These are phyloP conservation scores for Colletotrichum kahawae DNA, from an alignment of 2,329 filamentous ascomycete genomes.

Conservation along the genomic window DNA sequence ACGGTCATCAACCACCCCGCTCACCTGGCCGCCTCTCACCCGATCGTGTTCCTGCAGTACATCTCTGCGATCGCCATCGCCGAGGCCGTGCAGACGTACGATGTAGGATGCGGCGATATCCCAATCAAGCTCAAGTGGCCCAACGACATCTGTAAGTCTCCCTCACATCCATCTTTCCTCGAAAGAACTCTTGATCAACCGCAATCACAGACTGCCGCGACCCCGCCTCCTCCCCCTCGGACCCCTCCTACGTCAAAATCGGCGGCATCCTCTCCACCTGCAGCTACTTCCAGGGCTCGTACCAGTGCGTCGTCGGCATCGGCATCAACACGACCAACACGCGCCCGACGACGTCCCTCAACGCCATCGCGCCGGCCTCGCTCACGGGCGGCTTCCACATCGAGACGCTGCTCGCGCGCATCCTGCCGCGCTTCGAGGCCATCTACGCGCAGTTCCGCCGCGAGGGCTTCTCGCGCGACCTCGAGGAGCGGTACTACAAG, in stretches of 20 bases:
- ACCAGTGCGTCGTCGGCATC: constrained; percentile 85
- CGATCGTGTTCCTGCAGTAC: constrained; percentile 94
- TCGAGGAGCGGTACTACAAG: constrained; percentile 80
- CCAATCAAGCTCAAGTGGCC: constrained; percentile 95
- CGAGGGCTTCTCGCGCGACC: constrained; percentile 73
- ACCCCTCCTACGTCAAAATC: constrained; percentile 78
- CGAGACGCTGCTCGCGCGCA: constrained; percentile 82
- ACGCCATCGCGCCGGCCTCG: constrained; percentile 66
- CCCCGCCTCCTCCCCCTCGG: constrained; percentile 53
- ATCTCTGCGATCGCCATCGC: constrained; percentile 87
- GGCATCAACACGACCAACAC: constrained; percentile 87
- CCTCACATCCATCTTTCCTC: not conserved
- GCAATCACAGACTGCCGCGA: constrained; percentile 64
- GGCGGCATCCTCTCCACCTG: constrained; percentile 93
- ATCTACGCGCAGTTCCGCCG: constrained; percentile 78
- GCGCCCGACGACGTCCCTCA: constrained; percentile 85
- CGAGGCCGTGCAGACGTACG: constrained; percentile 82
- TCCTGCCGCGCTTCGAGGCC: constrained; percentile 78
- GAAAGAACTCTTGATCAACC: not conserved
- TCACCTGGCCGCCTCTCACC: constrained; percentile 71
- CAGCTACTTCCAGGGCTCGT: constrained; percentile 75
- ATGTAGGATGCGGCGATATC: constrained; percentile 73
- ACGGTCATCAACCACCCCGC: constrained; percentile 85
- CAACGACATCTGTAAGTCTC: constrained; percentile 80
- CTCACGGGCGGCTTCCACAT: constrained; percentile 60